Percentiles rank a stretch among this genome's conserved stretches.
Conservation (phyloP, 129 eudicot genomes). For the Chrysanthemum makinoi region DNA sequence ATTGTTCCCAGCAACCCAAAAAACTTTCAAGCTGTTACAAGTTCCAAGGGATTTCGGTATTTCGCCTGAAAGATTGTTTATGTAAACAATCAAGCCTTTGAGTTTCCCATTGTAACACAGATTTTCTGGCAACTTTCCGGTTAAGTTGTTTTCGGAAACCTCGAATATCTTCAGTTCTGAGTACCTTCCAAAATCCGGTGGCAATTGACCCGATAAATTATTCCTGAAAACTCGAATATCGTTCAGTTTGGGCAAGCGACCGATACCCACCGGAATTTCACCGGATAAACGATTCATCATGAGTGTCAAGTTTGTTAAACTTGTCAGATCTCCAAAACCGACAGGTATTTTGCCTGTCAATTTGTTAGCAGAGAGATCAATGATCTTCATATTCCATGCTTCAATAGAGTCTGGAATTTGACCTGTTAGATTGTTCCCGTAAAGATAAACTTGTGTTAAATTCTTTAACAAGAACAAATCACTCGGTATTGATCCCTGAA, state of each 20-base stretch:
- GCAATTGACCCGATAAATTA: slow-evolving; percentile 55
- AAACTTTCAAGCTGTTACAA: slow-evolving; percentile 45
- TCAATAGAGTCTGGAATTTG: slow-evolving; percentile 50
- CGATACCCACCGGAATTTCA: slow-evolving; percentile 50
- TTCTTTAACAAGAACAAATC: slow-evolving; percentile 59
- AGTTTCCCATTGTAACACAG: slow-evolving; percentile 49
- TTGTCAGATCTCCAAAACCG: slow-evolving; percentile 45
- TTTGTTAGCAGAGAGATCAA: slow-evolving; percentile 57
- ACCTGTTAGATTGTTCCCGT: slow-evolving; percentile 50
- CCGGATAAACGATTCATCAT: slow-evolving; percentile 60
- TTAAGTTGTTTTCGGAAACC: slow-evolving; percentile 43
- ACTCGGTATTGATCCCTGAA: slow-evolving; percentile 57
- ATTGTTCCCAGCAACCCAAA: slow-evolving; percentile 37
- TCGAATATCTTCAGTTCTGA: slow-evolving; percentile 53
- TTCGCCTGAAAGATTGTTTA: slow-evolving; percentile 50
- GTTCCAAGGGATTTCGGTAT: slow-evolving; percentile 54
- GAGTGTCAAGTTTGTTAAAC: slow-evolving; percentile 48
- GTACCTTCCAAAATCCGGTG: slow-evolving; percentile 68
- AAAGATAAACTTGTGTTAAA: slow-evolving; percentile 46
- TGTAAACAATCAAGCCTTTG: slow-evolving; percentile 42
- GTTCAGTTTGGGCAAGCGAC: slow-evolving; percentile 45
- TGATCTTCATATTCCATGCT: slow-evolving; percentile 41
- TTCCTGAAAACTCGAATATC: slow-evolving; percentile 44
- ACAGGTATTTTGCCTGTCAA: slow-evolving; percentile 59
- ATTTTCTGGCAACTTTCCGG: slow-evolving; percentile 50